Percentiles rank a stretch among this genome's conserved stretches.
Conservation (phyloP, 192 early-diverging fungal genomes). For the Lobosporangium transversale region DNA sequence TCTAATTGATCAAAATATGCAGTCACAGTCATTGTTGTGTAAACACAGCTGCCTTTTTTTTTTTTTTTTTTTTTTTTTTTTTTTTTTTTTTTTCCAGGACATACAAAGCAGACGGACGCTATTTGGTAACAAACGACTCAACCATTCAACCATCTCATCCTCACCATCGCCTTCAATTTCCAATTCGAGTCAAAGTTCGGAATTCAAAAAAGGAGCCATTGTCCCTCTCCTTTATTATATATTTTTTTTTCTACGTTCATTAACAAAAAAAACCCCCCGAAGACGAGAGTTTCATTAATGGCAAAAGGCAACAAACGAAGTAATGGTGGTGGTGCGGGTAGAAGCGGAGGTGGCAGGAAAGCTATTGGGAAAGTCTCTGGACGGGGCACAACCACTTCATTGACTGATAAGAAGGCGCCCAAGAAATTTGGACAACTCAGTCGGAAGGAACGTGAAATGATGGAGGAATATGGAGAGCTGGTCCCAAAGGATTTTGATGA, state of each 20-base stretch:
- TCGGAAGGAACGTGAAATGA: slow-evolving; percentile 60
- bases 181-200: background rate
- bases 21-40: too few relatives aligned
- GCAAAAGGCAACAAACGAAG: slow-evolving; percentile 8
- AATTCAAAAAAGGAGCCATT: too few relatives aligned
- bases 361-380: slow-evolving; percentile 30
- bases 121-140: too few relatives aligned
- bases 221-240: too few relatives aligned
- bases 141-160: background rate
- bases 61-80: too few relatives aligned
- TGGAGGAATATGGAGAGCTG: slow-evolving; percentile 79
- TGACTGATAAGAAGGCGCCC: slow-evolving; percentile 44
- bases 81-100: slow-evolving; percentile 17
- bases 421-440: slow-evolving; percentile 59
- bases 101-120: background rate
- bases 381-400: slow-evolving; percentile 31
- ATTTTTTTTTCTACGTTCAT: too few relatives aligned
- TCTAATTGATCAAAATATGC: too few relatives aligned
- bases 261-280: too few relatives aligned
- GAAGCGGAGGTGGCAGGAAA: slow-evolving; percentile 20
- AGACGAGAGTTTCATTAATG: too few relatives aligned
- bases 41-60: too few relatives aligned
- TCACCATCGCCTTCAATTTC: background rate
- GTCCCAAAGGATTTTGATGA: slow-evolving; percentile 60
- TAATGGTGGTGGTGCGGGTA: slow-evolving; percentile 8